A percentile compares a stretch with the other conserved stretches of the same genome.
These are phyloP conservation scores for Boletales sp. DNA, from an alignment of 768 basidiomycete genomes.

Conservation along the genomic window DNA sequence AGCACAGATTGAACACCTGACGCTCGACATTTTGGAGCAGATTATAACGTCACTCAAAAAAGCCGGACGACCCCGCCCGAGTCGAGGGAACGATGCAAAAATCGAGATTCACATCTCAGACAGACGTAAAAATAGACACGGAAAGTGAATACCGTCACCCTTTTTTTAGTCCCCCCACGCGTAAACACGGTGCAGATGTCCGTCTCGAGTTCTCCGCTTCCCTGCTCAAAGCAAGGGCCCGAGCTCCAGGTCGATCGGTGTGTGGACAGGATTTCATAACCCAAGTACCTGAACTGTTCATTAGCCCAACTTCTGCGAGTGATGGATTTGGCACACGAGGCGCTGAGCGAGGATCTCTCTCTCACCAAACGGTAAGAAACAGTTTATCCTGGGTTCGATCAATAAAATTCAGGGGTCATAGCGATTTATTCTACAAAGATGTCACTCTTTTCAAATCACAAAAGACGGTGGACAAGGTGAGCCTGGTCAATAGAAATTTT, in stretches of 20 bases:
- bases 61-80: slow-evolving; percentile 1
- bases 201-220: slow-evolving; percentile 30
- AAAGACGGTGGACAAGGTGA: slow-evolving; percentile 71
- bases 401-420: slow-evolving; percentile 25
- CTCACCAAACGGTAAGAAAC: slow-evolving; percentile 60
- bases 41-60: slow-evolving; percentile 18
- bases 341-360: slow-evolving; percentile 49
- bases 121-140: slow-evolving; percentile 29
- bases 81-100: slow-evolving; percentile 13
- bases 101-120: slow-evolving; percentile 35
- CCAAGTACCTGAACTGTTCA: background rate
- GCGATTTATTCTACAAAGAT: slow-evolving; percentile 89
- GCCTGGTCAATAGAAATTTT: slow-evolving; percentile 6
- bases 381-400: slow-evolving; percentile 6
- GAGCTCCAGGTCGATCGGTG: slow-evolving; percentile 19
- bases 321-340: slow-evolving; percentile 68
- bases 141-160: slow-evolving; percentile 26
- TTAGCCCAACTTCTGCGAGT: slow-evolving; percentile 69
- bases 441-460: slow-evolving; percentile 76
- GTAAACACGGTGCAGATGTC: slow-evolving; percentile 6
- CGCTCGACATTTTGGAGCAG: slow-evolving; percentile 32
- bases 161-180: background rate
- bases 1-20: slow-evolving; percentile 27
- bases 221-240: slow-evolving; percentile 34
- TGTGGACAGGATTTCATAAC: too few relatives aligned